Evolutionary conservation across 495 filamentous ascomycete genomes (phyloP), one percentile per base, ranked within the genome.

Genomic region (Hyaloscypha finlandica): DNA sequence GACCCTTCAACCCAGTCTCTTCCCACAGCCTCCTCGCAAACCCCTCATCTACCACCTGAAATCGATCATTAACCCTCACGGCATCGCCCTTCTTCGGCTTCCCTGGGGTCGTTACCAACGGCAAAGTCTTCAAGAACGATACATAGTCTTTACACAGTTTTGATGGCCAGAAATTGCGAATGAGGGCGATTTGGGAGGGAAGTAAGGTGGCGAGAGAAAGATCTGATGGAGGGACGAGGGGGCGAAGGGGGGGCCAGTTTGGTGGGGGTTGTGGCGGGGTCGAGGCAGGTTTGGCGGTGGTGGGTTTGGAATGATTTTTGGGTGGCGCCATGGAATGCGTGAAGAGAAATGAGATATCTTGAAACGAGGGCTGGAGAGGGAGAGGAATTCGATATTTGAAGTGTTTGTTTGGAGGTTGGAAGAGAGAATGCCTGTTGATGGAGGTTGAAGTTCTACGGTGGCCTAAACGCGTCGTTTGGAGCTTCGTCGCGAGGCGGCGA

Each of bases 21-120:
- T 77, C 77, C 91, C 91, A 98, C 31, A 97, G 73, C 63, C 81
- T 80, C 73, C 90, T 83, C 4, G 94, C 90, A 73, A 97, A 97
- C 9, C 60, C 74, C 32, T 82, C 75, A 78, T 98, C 94, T 39
- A 92, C 81, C 51, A 95, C 81, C 79, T 97, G 92, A 75, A 91
- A 95, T 33, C 94, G 88, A 74, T 97, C 94, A 75, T 98, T 98
- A 52, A 97, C 91, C 22, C 94, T 83, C 32, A 94, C 77, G 0
- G 94, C 94, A 52, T 96, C 88, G 54, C 92, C 94, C 69, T 86
- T 88, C 79, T 93, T 96, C 8, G 94, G 93, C 58, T 88, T 88
- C 0, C 88, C 90, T 0, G 92, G 92, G 0, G 94, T 97, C 0
- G 93, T 97, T 19, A 81, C 83, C 39, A 97, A 79, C 0, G 92